A percentile compares a stretch with the other conserved stretches of the same genome.
Evolutionary conservation across 1,284 basidiomycete species (phyloP).

Genomic region (Paramarasmius palmivorus): DNA sequence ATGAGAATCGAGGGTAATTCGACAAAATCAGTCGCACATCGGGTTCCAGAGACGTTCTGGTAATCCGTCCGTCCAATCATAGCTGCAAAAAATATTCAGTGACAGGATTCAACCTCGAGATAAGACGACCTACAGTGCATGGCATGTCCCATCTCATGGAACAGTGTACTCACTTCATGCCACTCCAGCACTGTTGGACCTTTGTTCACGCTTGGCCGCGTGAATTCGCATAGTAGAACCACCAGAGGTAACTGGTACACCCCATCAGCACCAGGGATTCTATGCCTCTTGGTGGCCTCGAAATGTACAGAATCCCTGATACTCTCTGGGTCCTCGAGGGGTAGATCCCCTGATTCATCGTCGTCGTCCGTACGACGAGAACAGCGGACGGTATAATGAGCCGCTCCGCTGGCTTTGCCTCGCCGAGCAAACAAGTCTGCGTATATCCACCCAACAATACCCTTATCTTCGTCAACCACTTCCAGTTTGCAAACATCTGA

Average conservation of each 20-base stretch:
- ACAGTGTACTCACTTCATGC: constrained; percentile 94
- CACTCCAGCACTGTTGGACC: constrained; percentile 83
- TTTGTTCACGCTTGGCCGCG: constrained; percentile 57
- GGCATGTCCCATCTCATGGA: constrained; percentile 99
- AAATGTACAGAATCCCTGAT: constrained; percentile 55
- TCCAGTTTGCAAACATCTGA: constrained; percentile 87
- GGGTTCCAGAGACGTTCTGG: constrained; percentile 96
- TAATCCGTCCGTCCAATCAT: constrained; percentile 99
- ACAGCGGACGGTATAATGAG: constrained; percentile 97
- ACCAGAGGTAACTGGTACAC: constrained; percentile 90
- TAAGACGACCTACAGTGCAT: constrained; percentile 84
- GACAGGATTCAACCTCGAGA: constrained; percentile 1
- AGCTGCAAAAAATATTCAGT: constrained; percentile 47
- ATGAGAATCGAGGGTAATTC: constrained; percentile 98
- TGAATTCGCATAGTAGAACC: constrained; percentile 90
- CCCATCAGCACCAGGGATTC: constrained; percentile 60
- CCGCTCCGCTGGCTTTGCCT: constrained; percentile 90
- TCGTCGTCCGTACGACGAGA: constrained; percentile 92
- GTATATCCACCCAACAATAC: constrained; percentile 92
- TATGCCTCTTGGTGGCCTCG: constrained; percentile 58
- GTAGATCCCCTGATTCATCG: constrained; percentile 70
- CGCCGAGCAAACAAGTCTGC: constrained; percentile 86
- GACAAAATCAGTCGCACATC: constrained; percentile 99
- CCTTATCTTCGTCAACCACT: constrained; percentile 86
- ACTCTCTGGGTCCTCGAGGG: constrained; percentile 39